Conservation (phyloP, 139 green algal genomes). For the Closterium sp. region DNA sequence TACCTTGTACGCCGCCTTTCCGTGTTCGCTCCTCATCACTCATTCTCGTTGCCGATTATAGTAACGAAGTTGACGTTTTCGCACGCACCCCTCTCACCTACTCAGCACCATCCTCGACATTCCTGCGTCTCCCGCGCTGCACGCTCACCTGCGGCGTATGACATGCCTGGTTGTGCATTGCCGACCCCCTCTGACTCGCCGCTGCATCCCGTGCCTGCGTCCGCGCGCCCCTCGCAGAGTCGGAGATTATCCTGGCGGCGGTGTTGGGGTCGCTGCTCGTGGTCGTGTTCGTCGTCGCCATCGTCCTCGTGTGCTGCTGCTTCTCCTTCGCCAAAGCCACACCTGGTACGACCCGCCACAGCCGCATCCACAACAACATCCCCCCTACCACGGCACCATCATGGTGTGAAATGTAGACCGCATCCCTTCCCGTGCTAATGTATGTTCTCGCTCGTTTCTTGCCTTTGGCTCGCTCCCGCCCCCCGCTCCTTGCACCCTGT, state of each 20-base stretch:
- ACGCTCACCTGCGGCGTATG: background rate
- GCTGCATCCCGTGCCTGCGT: background rate
- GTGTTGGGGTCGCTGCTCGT: background rate
- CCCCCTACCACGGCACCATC: background rate
- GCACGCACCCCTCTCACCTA: background rate
- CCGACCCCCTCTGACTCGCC: background rate
- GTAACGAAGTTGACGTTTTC: background rate
- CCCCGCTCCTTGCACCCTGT: too few species aligned
- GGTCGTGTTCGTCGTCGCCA: background rate
- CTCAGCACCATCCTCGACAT: background rate
- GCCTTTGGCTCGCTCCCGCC: too few species aligned
- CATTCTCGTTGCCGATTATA: too few species aligned
- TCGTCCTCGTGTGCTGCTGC: background rate
- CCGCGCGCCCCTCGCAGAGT: background rate
- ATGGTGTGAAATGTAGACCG: background rate
- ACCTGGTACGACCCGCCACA: background rate
- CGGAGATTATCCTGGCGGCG: background rate
- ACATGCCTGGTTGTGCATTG: too few species aligned
- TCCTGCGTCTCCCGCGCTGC: background rate
- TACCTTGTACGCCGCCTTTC: too few species aligned
- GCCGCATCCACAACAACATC: background rate
- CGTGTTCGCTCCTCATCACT: too few species aligned
- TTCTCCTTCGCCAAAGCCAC: background rate
- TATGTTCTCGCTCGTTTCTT: too few species aligned
- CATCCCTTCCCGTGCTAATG: too few species aligned